Base-by-base conservation (phyloP, 176 grass and related monocot genomes). In the Phoenix roebelenii region DNA sequence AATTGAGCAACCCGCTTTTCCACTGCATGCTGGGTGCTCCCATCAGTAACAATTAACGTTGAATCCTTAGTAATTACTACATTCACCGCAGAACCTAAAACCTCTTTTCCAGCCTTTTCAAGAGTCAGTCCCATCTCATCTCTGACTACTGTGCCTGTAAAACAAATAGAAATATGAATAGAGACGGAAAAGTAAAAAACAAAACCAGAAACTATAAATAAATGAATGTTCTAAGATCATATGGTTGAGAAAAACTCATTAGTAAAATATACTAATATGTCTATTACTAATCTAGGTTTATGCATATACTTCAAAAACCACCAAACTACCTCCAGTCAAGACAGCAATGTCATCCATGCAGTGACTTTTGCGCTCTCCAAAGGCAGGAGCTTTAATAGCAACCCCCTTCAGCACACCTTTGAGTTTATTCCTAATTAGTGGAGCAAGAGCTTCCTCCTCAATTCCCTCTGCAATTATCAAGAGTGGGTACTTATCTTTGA, bases 311-410 rank as follows among this genome's bases (percentile, higher is more conserved):
- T 44, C 10, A 44, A 44, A 44, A 44, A 61, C 23, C 49, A 28
- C 22, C 57, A 54, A 25, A 69, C 18, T 87, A 95, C 91, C 91
- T 90, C 86, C 86, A 61, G 86, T 90, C 52, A 96, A 79, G 23
- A 87, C 60, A 64, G 91, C 91, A 80, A 96, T 80, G 57, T 90
- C 91, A 77, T 90, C 69, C 30, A 90, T 87, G 65, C 77, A 90
- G 63, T 96, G 74, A 68, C 74, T 87, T 66, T 87, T 96, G 53
- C 85, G 83, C 51, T 89, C 83, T 35, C 91, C 91, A 57, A 96
- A 96, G 55, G 83, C 82, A 64, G 84, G 84, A 60, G 91, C 91
- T 89, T 90, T 87, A 62, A 87, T 86, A 28, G 75, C 91, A 49
- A 75, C 86, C 57, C 78, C 84, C 64, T 88, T 96, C 64, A 96